phyloP scores from a whole-genome alignment of 352 stramenopile species.

The Pilasporangium apinafurcum region DNA sequence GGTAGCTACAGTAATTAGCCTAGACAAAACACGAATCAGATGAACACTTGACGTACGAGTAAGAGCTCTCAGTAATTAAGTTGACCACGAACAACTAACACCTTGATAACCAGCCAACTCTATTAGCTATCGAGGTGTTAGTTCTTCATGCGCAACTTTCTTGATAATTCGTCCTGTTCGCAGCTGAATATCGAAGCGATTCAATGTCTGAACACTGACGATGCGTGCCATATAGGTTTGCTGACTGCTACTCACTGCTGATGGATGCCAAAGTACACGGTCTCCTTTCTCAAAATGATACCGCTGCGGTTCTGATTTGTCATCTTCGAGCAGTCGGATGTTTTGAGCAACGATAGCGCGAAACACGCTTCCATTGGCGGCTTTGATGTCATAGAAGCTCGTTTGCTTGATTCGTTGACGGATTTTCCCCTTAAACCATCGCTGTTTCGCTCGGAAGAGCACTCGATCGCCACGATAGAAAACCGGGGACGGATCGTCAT shows the following conservation, averaged over 20 bases:
- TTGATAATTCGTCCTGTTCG: slow-evolving; percentile 33
- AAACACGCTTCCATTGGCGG: slow-evolving; percentile 37
- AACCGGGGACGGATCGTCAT: slow-evolving; percentile 12
- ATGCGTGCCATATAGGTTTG: slow-evolving; percentile 43
- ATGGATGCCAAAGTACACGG: slow-evolving; percentile 27
- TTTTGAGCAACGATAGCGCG: slow-evolving; percentile 32
- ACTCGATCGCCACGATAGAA: slow-evolving; percentile 46
- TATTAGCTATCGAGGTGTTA: slow-evolving; percentile 20
- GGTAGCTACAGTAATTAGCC: too few species aligned
- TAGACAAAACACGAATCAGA: too few species aligned
- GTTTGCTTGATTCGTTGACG: slow-evolving; percentile 26
- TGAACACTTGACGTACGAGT: too few species aligned
- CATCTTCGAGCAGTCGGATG: slow-evolving; percentile 25
- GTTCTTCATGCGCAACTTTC: slow-evolving; percentile 32
- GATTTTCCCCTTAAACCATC: slow-evolving; percentile 29
- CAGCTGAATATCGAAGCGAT: slow-evolving; percentile 40
- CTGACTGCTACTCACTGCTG: slow-evolving; percentile 4
- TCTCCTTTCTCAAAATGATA: slow-evolving; percentile 24
- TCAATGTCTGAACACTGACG: slow-evolving; percentile 23
- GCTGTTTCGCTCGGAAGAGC: slow-evolving; percentile 27
- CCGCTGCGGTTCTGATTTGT: slow-evolving; percentile 1
- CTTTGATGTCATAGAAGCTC: slow-evolving; percentile 52
- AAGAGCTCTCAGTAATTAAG: too few species aligned
- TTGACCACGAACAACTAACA: slow-evolving; percentile 1
- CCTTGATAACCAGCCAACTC: slow-evolving; percentile 9